phyloP scores from a whole-genome alignment of 306 rosid genomes.

The Dalbergia oliveri region DNA sequence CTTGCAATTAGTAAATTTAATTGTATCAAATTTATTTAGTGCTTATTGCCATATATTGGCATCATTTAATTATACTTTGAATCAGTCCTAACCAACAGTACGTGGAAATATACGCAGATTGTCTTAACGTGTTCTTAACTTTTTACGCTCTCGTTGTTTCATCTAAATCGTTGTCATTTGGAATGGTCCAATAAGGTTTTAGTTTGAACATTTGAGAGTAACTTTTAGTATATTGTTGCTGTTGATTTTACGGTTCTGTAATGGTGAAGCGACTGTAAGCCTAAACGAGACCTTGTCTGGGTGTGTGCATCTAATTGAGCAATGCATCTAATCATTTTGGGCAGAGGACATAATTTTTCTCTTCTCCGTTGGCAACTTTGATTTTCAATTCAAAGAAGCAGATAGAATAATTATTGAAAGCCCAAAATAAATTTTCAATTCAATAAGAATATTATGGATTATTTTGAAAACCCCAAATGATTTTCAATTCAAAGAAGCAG shows the following conservation, averaged over 20 bases:
- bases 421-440: too few relatives aligned
- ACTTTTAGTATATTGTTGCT: neutral
- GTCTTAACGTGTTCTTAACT: neutral
- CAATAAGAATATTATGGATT: too few relatives aligned
- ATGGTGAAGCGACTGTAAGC: neutral
- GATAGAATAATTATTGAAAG: too few relatives aligned
- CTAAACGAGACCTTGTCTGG: neutral
- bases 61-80: too few relatives aligned
- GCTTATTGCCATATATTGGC: too few relatives aligned
- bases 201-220: neutral
- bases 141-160: neutral
- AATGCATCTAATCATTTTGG: neutral
- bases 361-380: too few relatives aligned
- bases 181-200: neutral
- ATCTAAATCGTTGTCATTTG: neutral
- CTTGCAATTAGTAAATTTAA: too few relatives aligned
- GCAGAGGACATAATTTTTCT: too few relatives aligned
- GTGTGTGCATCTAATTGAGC: neutral
- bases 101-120: neutral
- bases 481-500: conserved; percentile 12
- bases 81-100: too few relatives aligned
- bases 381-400: too few relatives aligned
- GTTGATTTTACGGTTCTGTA: conserved; percentile 14
- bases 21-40: too few relatives aligned
- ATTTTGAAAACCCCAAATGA: too few relatives aligned